Evolutionary conservation across 768 basidiomycete species (phyloP).

Genomic region (Leucocoprinus leucothites): DNA sequence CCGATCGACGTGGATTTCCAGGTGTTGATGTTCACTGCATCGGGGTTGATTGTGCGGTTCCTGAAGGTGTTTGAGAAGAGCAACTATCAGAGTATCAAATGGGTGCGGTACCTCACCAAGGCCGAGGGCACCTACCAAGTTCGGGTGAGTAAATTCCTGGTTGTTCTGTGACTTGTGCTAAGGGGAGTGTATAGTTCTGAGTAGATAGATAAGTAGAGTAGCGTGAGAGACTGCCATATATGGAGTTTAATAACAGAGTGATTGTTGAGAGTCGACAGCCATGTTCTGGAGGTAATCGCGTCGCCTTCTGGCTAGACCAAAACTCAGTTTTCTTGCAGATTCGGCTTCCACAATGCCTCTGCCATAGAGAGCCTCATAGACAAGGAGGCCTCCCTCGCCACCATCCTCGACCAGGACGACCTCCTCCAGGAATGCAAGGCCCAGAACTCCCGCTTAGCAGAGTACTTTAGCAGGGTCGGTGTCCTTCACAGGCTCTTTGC

Average conservation of each 20-base stretch:
- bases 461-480: slow-evolving; percentile 81
- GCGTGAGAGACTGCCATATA: slow-evolving; percentile 9
- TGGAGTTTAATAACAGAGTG: neutral
- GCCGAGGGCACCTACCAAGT: slow-evolving; percentile 94
- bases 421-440: slow-evolving; percentile 93
- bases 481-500: slow-evolving; percentile 77
- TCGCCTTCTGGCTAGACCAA: neutral
- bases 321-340: slow-evolving; percentile 43
- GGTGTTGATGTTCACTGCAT: slow-evolving; percentile 98
- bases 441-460: slow-evolving; percentile 85
- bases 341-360: slow-evolving; percentile 87
- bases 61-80: slow-evolving; percentile 97
- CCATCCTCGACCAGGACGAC: slow-evolving; percentile 91
- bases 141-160: slow-evolving; percentile 55
- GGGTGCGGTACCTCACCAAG: slow-evolving; percentile 94
- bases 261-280: neutral
- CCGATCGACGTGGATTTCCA: slow-evolving; percentile 99
- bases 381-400: slow-evolving; percentile 87
- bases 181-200: slow-evolving; percentile 11
- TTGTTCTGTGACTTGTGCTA: neutral
- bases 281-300: slow-evolving; percentile 18
- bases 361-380: slow-evolving; percentile 88
- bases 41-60: slow-evolving; percentile 94
- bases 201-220: neutral
- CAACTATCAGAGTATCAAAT: slow-evolving; percentile 92